Percentiles rank a stretch among this genome's conserved stretches.
Conservation (phyloP, 2,329 filamentous ascomycete species). For the Trichoderma arundinaceum region DNA sequence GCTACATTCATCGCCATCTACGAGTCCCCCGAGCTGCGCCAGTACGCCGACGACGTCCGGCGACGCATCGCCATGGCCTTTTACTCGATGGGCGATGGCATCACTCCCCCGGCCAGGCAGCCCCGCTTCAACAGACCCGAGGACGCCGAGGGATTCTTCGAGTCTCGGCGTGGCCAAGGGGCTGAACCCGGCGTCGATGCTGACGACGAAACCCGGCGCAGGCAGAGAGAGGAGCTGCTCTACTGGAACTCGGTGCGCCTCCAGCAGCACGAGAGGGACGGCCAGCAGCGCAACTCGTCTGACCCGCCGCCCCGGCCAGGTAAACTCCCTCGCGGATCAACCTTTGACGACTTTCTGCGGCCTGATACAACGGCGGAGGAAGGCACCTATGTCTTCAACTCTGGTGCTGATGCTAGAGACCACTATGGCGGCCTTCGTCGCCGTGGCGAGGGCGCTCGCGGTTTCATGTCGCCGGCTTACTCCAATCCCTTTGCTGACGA, state of each 20-base stretch:
- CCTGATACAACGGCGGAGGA: slow-evolving; percentile 58
- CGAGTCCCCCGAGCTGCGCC: slow-evolving; percentile 67
- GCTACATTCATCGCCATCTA: slow-evolving; percentile 66
- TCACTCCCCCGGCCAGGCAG: slow-evolving; percentile 55
- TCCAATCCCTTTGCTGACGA: slow-evolving; percentile 67
- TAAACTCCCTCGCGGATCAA: slow-evolving; percentile 45
- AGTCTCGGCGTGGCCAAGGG: slow-evolving; percentile 53
- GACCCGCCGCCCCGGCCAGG: slow-evolving; percentile 19
- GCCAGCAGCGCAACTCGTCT: neutral
- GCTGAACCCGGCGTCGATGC: slow-evolving; percentile 61
- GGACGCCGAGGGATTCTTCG: slow-evolving; percentile 67
- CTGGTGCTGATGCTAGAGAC: slow-evolving; percentile 54
- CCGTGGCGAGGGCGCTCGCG: slow-evolving; percentile 53
- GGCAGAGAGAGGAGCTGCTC: slow-evolving; percentile 68
- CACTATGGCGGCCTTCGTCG: slow-evolving; percentile 58
- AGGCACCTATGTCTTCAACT: slow-evolving; percentile 64
- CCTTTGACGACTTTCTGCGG: slow-evolving; percentile 65
- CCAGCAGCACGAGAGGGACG: slow-evolving; percentile 47
- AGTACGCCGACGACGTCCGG: slow-evolving; percentile 65
- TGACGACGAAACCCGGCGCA: slow-evolving; percentile 64
- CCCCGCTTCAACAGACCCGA: slow-evolving; percentile 70
- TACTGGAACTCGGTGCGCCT: slow-evolving; percentile 67
- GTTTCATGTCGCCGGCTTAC: slow-evolving; percentile 53
- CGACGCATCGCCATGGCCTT: slow-evolving; percentile 65
- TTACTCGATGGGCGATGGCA: slow-evolving; percentile 63